Base-by-base conservation (phyloP, 768 basidiomycete genomes). In the Trametes meyenii region DNA sequence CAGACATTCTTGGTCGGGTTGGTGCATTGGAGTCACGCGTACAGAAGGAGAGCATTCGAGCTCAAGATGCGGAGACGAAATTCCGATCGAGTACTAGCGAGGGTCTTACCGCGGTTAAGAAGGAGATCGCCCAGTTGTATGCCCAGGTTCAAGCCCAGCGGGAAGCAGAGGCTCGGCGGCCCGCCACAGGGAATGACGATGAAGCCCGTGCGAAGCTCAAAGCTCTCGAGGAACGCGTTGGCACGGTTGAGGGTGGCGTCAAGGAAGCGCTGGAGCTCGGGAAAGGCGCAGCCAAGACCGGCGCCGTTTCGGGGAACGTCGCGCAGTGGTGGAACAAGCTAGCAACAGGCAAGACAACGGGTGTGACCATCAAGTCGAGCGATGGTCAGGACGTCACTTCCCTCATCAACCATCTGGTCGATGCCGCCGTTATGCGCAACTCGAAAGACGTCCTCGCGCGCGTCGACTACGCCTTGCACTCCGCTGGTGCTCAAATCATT, bases 401-500 rank as follows among this genome's bases (percentile, higher is more conserved):
- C 13, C 78, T 94, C 61, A 87, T 98, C 63, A 79, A 80, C 29
- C 79, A 85, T 35, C 81, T 97, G 50, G 90, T 98, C 69, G 87
- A 94, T 61, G 77, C 83, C 14, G 89, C 92, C 0, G 83, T 96
- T 5, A 78, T 84, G 14, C 81, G 77, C 19, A 83, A 84, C 60
- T 82, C 85, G 40, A 93, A 92, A 72, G 96, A 98, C 70, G 79
- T 76, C n/a, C 73, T 97, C 40, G 92, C 86, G 1, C 86, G 85
- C 43, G 78, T 90, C 0, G 96, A 99, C 74, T 96, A 85, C 69
- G 96, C 97, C 0, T 77, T 94, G 5, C 87, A 88, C 72, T 90
- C 92, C 14, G 85, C 84, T 6, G 96, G 96, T 2, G 96, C 85
- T 2, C 78, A 84, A 0, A 78, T 94, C 63, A 87, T 97, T 46